Percentiles rank a stretch among this genome's conserved stretches.
These are phyloP conservation scores for Backusella parvicylindrica DNA, from an alignment of 192 early-diverging fungal species.

Conservation along the genomic window DNA sequence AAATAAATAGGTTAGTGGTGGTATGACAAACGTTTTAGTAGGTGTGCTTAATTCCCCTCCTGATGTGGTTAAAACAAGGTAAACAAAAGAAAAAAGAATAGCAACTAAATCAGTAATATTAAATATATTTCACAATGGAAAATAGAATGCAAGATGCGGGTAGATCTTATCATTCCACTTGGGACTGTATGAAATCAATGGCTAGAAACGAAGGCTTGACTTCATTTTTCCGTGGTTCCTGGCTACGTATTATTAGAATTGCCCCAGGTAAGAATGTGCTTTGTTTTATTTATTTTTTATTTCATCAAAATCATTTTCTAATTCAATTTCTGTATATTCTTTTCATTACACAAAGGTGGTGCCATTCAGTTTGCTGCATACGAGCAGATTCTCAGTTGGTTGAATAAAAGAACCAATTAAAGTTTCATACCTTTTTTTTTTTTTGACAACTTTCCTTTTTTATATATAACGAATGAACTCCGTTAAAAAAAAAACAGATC, in stretches of 20 bases:
- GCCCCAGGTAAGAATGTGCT: constrained; percentile 30
- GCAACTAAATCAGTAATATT: not conserved
- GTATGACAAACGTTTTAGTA: constrained; percentile 38
- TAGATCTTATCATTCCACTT: constrained; percentile 23
- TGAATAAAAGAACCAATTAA: constrained; percentile 19
- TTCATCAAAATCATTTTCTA: not conserved
- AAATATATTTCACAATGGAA: not conserved
- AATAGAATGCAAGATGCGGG: constrained; percentile 42
- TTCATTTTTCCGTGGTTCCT: constrained; percentile 40
- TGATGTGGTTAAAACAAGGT: constrained; percentile 44
- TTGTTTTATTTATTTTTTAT: not conserved
- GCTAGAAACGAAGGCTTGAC: constrained; percentile 32
- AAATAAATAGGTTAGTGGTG: constrained; percentile 28
- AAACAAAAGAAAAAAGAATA: not conserved
- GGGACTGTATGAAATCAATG: constrained; percentile 34
- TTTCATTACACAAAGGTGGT: constrained; percentile 25
- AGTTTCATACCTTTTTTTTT: not conserved
- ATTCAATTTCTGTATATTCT: constrained; percentile 8
- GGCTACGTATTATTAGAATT: constrained; percentile 36
- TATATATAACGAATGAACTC: not conserved
- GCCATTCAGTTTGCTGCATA: constrained; percentile 38
- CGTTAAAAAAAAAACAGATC: not conserved
- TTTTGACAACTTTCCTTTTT: constrained; percentile 1
- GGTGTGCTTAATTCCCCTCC: constrained; percentile 40
- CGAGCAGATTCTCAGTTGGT: constrained; percentile 18